Conservation (phyloP, 2,329 filamentous ascomycete species). For the Pseudocercospora fijiensis region DNA sequence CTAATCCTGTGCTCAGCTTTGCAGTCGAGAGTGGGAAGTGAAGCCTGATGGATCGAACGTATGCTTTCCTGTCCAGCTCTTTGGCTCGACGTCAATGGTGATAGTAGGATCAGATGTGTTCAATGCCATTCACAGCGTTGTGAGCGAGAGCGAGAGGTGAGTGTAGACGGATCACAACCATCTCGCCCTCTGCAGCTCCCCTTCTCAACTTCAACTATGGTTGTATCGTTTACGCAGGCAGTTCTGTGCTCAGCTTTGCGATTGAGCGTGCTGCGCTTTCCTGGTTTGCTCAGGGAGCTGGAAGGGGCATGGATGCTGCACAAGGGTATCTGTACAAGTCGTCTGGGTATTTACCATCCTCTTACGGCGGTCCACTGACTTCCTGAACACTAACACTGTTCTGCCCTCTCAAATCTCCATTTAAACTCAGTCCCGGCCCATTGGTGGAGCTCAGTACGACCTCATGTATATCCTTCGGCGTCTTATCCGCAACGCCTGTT, state of each 20-base stretch:
- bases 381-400: slow-evolving; percentile 45
- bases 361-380: neutral
- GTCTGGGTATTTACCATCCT: neutral
- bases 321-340: neutral
- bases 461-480: slow-evolving; percentile 71
- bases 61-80: neutral
- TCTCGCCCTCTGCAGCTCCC: neutral
- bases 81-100: neutral
- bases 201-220: neutral
- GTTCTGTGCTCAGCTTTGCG: neutral
- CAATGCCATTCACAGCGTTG: neutral
- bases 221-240: neutral
- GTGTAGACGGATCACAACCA: neutral
- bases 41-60: neutral
- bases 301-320: neutral
- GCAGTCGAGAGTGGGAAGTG: neutral
- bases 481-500: slow-evolving; percentile 60
- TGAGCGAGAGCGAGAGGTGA: neutral
- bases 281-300: neutral
- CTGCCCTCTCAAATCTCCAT: slow-evolving; percentile 68
- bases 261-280: neutral
- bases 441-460: slow-evolving; percentile 83
- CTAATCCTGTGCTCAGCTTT: neutral
- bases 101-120: neutral
- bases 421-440: slow-evolving; percentile 82